Conservation (phyloP, 2,329 filamentous ascomycete species). For the Trichoderma koningiopsis region DNA sequence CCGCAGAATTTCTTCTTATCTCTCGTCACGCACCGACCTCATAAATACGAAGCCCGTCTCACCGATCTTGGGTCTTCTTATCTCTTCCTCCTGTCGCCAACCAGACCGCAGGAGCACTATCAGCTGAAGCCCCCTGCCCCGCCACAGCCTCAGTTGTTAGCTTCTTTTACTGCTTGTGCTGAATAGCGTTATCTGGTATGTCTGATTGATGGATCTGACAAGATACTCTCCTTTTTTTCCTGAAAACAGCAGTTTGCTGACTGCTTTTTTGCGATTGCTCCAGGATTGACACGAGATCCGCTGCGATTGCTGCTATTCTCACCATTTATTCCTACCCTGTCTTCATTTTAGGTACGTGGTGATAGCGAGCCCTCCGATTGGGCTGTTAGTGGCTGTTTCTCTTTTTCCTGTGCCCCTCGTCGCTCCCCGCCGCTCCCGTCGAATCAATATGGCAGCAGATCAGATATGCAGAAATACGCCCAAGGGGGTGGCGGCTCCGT, state of each 20-base stretch:
- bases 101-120: background rate
- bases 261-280: background rate
- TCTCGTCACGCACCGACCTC: conserved; percentile 17
- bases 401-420: background rate
- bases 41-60: conserved; percentile 22
- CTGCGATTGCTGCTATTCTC: background rate
- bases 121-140: conserved; percentile 13
- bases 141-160: conserved; percentile 10
- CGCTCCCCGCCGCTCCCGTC: conserved; percentile 19
- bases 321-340: background rate
- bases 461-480: background rate
- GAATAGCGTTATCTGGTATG: conserved; percentile 22
- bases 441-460: conserved; percentile 3
- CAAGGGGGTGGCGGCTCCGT: background rate
- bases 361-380: conserved; percentile 16
- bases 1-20: background rate
- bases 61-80: conserved; percentile 15
- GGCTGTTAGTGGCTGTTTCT: conserved; percentile 2
- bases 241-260: conserved; percentile 17
- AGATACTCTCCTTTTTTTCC: conserved; percentile 3
- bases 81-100: background rate
- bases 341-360: conserved; percentile 22
- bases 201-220: conserved; percentile 20
- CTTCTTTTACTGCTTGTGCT: background rate
- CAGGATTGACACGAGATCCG: conserved; percentile 7